Conservation (phyloP, 202 grass and related monocot genomes). For the Tripidium arundinaceum region DNA sequence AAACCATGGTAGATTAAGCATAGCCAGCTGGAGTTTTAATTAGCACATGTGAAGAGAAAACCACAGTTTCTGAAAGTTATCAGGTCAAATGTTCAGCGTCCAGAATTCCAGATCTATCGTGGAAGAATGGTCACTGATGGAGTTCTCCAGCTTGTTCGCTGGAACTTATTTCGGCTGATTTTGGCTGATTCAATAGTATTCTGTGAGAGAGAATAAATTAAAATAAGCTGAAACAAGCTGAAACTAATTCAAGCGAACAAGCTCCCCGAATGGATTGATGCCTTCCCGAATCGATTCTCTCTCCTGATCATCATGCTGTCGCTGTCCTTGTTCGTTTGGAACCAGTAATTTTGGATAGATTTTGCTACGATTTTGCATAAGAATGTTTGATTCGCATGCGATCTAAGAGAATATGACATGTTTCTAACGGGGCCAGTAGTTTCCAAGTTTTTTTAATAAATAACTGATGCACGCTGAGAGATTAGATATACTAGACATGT, state of each 20-base stretch:
- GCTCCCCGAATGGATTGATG: neutral
- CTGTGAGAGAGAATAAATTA: too few species aligned
- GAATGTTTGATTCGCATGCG: neutral
- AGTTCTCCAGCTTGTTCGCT: too few species aligned
- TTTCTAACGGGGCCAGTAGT: too few species aligned
- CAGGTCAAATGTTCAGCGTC: neutral
- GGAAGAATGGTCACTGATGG: neutral
- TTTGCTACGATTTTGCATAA: neutral
- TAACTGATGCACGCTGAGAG: too few species aligned
- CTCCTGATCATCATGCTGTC: neutral
- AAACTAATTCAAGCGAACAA: too few species aligned
- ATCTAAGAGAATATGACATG: too few species aligned
- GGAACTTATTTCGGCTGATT: too few species aligned
- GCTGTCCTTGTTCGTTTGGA: neutral
- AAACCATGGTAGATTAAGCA: slow-evolving; percentile 12
- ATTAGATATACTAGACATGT: neutral
- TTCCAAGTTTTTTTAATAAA: too few species aligned
- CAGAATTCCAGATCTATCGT: neutral
- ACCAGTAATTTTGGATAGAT: too few species aligned
- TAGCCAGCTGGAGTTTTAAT: neutral
- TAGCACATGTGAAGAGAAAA: neutral
- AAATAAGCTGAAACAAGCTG: too few species aligned
- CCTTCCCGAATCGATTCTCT: neutral
- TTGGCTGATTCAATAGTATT: too few species aligned
- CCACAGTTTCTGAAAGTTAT: neutral